These are phyloP conservation scores for Phytophthora litchii DNA, from an alignment of 352 stramenopile genomes.

Conservation along the genomic window DNA sequence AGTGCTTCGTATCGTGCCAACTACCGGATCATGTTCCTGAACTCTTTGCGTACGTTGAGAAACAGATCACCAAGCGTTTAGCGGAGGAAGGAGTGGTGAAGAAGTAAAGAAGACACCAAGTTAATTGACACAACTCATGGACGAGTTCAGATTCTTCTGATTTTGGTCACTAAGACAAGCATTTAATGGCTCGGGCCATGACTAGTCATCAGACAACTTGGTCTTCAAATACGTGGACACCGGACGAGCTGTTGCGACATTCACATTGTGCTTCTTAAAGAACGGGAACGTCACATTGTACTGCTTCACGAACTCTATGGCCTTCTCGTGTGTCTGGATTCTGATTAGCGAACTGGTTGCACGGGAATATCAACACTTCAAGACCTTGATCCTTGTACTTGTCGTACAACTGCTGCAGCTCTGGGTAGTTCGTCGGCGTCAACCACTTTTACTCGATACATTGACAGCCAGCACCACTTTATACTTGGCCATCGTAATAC, in stretches of 20 bases:
- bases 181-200: no score
- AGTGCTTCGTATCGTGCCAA: slow-evolving; percentile 87
- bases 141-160: no score
- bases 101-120: slow-evolving; percentile 6
- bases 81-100: slow-evolving; percentile 48
- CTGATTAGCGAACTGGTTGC: slow-evolving; percentile 82
- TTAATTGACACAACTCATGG: no score
- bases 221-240: no score
- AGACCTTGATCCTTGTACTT: slow-evolving; percentile 75
- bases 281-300: slow-evolving; percentile 52
- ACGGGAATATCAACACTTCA: slow-evolving; percentile 84
- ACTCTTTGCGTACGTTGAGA: slow-evolving; percentile 75
- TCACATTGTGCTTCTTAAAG: no score
- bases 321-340: slow-evolving; percentile 79
- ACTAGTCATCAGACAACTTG: no score
- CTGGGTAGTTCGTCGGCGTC: slow-evolving; percentile 87
- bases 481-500: slow-evolving; percentile 80
- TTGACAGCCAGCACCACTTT: slow-evolving; percentile 78
- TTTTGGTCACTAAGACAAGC: no score
- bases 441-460: slow-evolving; percentile 84
- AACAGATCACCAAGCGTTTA: slow-evolving; percentile 59
- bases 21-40: slow-evolving; percentile 75
- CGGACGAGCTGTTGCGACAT: no score
- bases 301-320: slow-evolving; percentile 64
- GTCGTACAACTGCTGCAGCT: slow-evolving; percentile 76